Evolutionary conservation across 2,329 filamentous ascomycete species (phyloP).

Genomic region (Dryadomyces quercivorus): DNA sequence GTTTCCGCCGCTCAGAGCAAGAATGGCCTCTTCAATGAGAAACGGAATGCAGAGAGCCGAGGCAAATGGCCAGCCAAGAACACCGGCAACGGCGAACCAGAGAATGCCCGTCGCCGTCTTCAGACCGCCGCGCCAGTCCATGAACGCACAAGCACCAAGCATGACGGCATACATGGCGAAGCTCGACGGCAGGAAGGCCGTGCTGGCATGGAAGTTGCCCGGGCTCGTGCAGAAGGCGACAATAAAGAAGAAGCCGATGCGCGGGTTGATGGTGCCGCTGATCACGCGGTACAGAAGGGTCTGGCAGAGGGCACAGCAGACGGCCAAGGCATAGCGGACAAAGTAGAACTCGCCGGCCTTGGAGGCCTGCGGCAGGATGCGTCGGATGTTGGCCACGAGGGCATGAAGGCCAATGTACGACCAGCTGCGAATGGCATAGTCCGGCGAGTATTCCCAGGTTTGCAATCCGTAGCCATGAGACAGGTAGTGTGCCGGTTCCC

Average conservation of each 20-base stretch:
- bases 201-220: slow-evolving; percentile 86
- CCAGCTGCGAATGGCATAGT: slow-evolving; percentile 93
- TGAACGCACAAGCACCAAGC: slow-evolving; percentile 75
- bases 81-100: slow-evolving; percentile 77
- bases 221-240: slow-evolving; percentile 66
- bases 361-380: slow-evolving; percentile 47
- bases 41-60: slow-evolving; percentile 73
- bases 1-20: slow-evolving; percentile 39
- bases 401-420: slow-evolving; percentile 77
- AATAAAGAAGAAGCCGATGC: slow-evolving; percentile 77
- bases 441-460: slow-evolving; percentile 97
- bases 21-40: slow-evolving; percentile 57
- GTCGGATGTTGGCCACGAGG: slow-evolving; percentile 51
- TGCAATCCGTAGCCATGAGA: slow-evolving; percentile 86
- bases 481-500: slow-evolving; percentile 93
- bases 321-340: slow-evolving; percentile 62
- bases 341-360: slow-evolving; percentile 77
- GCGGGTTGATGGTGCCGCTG: slow-evolving; percentile 62
- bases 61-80: slow-evolving; percentile 92
- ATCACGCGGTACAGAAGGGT: slow-evolving; percentile 70
- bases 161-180: slow-evolving; percentile 95
- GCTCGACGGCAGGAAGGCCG: slow-evolving; percentile 80
- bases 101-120: slow-evolving; percentile 75
- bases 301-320: slow-evolving; percentile 70
- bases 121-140: slow-evolving; percentile 74